Conservation (phyloP, 768 basidiomycete genomes). For the Leucosporidium scottii region DNA sequence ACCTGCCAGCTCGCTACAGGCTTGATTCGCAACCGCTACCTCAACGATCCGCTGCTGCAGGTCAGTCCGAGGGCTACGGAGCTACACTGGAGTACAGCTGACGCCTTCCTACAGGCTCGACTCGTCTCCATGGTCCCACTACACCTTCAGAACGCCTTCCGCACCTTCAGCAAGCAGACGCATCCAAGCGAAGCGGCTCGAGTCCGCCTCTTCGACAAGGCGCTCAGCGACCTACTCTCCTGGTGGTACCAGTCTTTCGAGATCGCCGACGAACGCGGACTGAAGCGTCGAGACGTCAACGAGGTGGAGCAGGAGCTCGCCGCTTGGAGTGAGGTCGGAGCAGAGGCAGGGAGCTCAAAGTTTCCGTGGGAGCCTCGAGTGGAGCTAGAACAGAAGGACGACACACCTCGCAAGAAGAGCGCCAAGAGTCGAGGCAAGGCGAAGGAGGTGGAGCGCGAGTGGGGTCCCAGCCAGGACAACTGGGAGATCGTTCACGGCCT, state of each 20-base stretch:
- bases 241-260: conserved; percentile 79
- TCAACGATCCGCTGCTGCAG: conserved; percentile 74
- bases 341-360: neutral
- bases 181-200: conserved; percentile 73
- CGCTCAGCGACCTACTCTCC: conserved; percentile 60
- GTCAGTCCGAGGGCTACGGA: conserved; percentile 47
- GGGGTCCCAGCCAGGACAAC: neutral
- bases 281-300: neutral
- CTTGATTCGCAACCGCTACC: conserved; percentile 67
- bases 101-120: conserved; percentile 57
- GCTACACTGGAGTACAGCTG: neutral
- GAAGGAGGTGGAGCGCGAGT: conserved; percentile 1
- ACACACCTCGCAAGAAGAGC: neutral
- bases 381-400: neutral
- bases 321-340: conserved; percentile 9
- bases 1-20: conserved; percentile 70
- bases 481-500: neutral
- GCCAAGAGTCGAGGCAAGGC: neutral
- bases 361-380: conserved; percentile 1
- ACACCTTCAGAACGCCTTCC: conserved; percentile 69
- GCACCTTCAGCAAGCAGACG: conserved; percentile 68
- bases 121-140: conserved; percentile 80
- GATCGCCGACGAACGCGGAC: conserved; percentile 43
- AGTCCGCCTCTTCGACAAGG: conserved; percentile 78
- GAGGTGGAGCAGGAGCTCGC: conserved; percentile 20